Conservation (phyloP, 176 grass and related monocot genomes). For the Triticum dicoccoides region DNA sequence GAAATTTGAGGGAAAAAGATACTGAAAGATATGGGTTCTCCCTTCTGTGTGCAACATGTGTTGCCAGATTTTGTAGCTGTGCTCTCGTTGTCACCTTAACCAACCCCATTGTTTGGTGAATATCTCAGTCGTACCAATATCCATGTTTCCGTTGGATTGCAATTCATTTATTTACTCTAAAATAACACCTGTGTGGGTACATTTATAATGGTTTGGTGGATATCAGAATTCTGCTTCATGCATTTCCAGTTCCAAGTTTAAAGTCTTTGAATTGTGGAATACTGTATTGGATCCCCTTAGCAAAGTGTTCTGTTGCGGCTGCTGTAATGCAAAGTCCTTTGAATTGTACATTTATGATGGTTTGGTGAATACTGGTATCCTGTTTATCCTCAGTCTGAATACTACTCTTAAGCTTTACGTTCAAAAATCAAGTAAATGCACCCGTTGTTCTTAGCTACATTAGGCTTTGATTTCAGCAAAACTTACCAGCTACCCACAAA, state of each 20-base stretch:
- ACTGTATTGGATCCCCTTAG: not conserved
- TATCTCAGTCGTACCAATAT: not conserved
- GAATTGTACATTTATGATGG: no score
- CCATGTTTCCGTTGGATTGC: constrained; percentile 4
- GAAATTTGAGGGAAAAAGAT: constrained; percentile 23
- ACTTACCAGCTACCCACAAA: not conserved
- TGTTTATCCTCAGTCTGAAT: not conserved
- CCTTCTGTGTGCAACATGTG: not conserved
- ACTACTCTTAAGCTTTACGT: not conserved
- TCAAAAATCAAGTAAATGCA: not conserved
- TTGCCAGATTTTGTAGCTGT: not conserved
- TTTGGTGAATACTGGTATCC: no score
- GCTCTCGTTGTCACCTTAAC: not conserved
- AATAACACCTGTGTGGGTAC: constrained; percentile 10
- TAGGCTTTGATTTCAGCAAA: not conserved
- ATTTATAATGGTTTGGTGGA: constrained; percentile 20
- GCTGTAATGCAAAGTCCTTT: not conserved
- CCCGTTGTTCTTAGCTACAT: not conserved
- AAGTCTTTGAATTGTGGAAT: not conserved
- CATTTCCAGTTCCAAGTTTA: not conserved
- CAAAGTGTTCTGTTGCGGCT: not conserved
- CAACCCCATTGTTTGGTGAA: constrained; percentile 5
- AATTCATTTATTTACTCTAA: constrained; percentile 14
- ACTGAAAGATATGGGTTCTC: not conserved
- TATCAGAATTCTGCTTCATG: not conserved